phyloP scores from a whole-genome alignment of 2,329 filamentous ascomycete genomes.

The Fusarium sterilihyphosum region DNA sequence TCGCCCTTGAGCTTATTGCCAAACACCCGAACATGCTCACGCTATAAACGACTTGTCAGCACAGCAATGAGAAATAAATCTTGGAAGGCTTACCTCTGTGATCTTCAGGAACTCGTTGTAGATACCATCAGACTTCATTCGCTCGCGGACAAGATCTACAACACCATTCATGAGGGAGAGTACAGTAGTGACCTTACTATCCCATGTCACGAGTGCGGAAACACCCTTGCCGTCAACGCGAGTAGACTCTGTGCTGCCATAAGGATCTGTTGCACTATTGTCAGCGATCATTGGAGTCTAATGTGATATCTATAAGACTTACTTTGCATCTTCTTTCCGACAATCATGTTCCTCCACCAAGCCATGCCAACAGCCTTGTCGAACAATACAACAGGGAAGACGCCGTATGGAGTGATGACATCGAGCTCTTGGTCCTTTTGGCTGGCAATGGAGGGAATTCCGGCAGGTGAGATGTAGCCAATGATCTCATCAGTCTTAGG shows the following conservation, averaged over 20 bases:
- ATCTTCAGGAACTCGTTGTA: conserved; percentile 51
- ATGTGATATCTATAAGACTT: background rate
- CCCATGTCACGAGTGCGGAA: conserved; percentile 55
- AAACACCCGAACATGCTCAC: conserved; percentile 46
- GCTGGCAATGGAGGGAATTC: conserved; percentile 53
- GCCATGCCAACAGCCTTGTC: conserved; percentile 52
- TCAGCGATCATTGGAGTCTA: too few species aligned
- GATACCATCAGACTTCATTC: conserved; percentile 50
- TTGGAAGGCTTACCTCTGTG: conserved; percentile 34
- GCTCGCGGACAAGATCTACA: conserved; percentile 49
- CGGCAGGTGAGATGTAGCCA: conserved; percentile 54
- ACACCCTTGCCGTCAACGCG: conserved; percentile 51
- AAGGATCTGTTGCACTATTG: conserved; percentile 51
- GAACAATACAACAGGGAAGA: conserved; percentile 51
- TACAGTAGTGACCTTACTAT: conserved; percentile 55
- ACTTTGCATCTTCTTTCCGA: conserved; percentile 57
- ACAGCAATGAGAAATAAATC: too few species aligned
- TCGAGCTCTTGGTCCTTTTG: conserved; percentile 53
- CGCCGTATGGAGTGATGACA: conserved; percentile 54
- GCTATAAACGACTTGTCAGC: conserved; percentile 18
- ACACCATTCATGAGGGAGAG: conserved; percentile 52
- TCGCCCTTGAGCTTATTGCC: conserved; percentile 43
- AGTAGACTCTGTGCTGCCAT: conserved; percentile 54
- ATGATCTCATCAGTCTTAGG: conserved; percentile 48
- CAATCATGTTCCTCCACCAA: conserved; percentile 56